These are phyloP conservation scores for Colletotrichum gigasporum DNA, from an alignment of 2,329 filamentous ascomycete species.

Conservation along the genomic window DNA sequence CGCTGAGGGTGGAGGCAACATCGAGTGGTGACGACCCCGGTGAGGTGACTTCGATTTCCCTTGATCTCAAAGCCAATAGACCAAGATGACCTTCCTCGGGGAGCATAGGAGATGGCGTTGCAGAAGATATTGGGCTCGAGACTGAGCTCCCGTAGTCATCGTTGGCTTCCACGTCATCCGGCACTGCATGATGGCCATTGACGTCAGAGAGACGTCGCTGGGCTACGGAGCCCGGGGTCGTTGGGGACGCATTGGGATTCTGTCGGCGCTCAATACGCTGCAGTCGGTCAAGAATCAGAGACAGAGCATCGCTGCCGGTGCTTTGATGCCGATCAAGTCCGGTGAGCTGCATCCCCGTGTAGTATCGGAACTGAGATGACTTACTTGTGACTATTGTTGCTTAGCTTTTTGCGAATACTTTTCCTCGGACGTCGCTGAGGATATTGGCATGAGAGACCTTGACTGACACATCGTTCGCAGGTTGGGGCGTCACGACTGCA, in stretches of 20 bases:
- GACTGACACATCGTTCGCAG: conserved; percentile 39
- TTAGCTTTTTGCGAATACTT: conserved; percentile 29
- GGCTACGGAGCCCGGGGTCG: not conserved
- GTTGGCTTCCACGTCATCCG: not conserved
- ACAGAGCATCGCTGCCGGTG: conserved; percentile 31
- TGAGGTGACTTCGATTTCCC: not conserved
- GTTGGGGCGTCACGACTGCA: conserved; percentile 41
- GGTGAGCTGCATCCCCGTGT: not conserved
- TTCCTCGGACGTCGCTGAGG: conserved; percentile 37
- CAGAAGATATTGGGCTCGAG: not conserved
- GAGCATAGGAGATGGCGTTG: not conserved
- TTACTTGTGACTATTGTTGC: conserved; percentile 34
- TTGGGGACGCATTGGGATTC: conserved; percentile 19
- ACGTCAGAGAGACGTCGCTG: not conserved
- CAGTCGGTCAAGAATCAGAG: conserved; percentile 40
- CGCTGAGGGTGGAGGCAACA: conserved; percentile 38
- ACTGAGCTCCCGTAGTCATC: not conserved
- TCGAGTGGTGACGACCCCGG: conserved; percentile 31
- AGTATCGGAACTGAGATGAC: not conserved
- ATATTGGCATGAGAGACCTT: conserved; percentile 39
- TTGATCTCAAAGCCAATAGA: not conserved
- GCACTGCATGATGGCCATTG: not conserved
- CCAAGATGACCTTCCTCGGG: not conserved
- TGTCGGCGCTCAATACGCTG: conserved; percentile 38
- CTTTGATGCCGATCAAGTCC: not conserved